phyloP scores from a whole-genome alignment of 2,329 filamentous ascomycete species.

The Botryotinia calthae region DNA sequence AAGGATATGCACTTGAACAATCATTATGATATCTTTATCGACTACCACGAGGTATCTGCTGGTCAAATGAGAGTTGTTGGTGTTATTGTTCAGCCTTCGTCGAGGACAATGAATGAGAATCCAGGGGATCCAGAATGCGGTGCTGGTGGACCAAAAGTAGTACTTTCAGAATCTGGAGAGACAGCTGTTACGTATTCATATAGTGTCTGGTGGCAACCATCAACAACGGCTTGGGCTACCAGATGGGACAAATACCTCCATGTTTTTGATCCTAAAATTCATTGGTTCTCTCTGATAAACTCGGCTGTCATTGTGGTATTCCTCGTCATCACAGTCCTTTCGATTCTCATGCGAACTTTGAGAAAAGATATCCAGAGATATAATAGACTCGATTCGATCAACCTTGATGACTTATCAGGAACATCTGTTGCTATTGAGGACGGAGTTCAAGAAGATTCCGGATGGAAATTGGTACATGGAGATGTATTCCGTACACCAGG shows the following conservation, averaged over 20 bases:
- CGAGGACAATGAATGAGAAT: constrained; percentile 55
- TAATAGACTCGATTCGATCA: constrained; percentile 89
- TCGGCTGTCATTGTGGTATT: constrained; percentile 94
- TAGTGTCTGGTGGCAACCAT: constrained; percentile 84
- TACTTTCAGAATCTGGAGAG: constrained; percentile 58
- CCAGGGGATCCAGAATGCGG: constrained; percentile 57
- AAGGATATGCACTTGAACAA: constrained; percentile 72
- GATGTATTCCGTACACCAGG: constrained; percentile 92
- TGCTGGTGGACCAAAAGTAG: constrained; percentile 53
- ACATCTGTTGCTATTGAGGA: constrained; percentile 77
- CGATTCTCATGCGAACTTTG: constrained; percentile 83
- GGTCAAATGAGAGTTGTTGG: constrained; percentile 85
- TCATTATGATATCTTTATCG: constrained; percentile 90
- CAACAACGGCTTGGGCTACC: constrained; percentile 86
- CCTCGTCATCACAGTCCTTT: constrained; percentile 84
- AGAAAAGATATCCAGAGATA: constrained; percentile 96
- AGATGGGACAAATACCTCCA: constrained; percentile 99
- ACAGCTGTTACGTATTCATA: constrained; percentile 84
- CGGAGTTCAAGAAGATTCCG: constrained; percentile 93
- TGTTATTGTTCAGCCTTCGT: constrained; percentile 81
- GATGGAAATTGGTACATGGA: constrained; percentile 97
- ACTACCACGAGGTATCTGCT: constrained; percentile 78
- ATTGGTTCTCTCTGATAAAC: constrained; percentile 98
- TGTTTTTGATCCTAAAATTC: constrained; percentile 95
- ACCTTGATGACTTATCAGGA: constrained; percentile 82